phyloP scores from a whole-genome alignment of 345 rosid species.

The Citrus trifoliata region DNA sequence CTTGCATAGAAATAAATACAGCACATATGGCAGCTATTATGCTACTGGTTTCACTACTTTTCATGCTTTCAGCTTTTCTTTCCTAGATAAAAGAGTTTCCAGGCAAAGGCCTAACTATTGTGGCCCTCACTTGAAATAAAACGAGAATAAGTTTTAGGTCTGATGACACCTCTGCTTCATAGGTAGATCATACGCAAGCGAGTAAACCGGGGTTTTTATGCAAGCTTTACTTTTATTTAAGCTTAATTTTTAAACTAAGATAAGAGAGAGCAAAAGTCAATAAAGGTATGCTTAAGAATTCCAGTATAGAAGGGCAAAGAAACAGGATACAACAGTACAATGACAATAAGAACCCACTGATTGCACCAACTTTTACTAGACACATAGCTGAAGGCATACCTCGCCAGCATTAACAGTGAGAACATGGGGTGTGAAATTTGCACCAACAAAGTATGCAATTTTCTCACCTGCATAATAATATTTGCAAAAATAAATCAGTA shows the following conservation, averaged over 20 bases:
- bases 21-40: neutral
- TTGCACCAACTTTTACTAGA: neutral
- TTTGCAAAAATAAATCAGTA: conserved; percentile 10
- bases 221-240: neutral
- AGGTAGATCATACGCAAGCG: neutral
- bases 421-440: conserved; percentile 82
- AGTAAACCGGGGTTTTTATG: neutral
- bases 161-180: neutral
- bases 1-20: neutral
- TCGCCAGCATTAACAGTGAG: conserved; percentile 85
- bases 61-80: neutral
- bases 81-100: neutral
- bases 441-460: conserved; percentile 54
- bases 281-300: neutral
- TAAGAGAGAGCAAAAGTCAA: neutral
- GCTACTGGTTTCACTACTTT: neutral
- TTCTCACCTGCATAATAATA: conserved; percentile 40
- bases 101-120: neutral
- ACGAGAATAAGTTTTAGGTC: neutral
- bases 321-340: neutral
- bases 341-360: neutral
- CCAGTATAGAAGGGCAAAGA: neutral
- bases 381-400: conserved; percentile 42
- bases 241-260: neutral
- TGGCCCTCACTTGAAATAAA: neutral